Percentiles rank a stretch among this genome's conserved stretches.
These are phyloP conservation scores for Cystobasidium sp. DNA, from an alignment of 1,284 basidiomycete species.

Conservation along the genomic window DNA sequence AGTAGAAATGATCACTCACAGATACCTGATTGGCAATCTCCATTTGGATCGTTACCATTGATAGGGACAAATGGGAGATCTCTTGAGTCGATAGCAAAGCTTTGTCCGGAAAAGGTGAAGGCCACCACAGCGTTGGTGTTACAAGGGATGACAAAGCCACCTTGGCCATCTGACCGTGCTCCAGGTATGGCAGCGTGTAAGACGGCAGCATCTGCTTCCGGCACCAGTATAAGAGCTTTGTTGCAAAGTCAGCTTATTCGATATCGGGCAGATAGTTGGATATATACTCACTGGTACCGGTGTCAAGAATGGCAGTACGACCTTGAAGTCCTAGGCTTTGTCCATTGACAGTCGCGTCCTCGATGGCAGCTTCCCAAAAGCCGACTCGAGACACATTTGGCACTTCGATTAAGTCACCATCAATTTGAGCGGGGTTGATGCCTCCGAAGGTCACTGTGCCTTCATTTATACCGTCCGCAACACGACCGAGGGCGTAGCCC, in stretches of 20 bases:
- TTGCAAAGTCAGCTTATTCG: constrained; percentile 48
- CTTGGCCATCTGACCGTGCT: no score
- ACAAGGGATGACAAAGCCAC: no score
- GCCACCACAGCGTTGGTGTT: no score
- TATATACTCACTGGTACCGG: constrained; percentile 62
- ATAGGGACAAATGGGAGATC: constrained; percentile 75
- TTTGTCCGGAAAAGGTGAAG: constrained; percentile 68
- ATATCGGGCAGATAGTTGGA: no score
- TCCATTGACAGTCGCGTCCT: constrained; percentile 66
- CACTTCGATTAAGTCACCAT: constrained; percentile 57
- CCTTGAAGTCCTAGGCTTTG: constrained; percentile 63
- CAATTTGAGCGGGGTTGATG: constrained; percentile 73
- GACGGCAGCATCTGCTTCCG: constrained; percentile 61
- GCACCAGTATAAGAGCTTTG: constrained; percentile 59
- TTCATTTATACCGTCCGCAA: constrained; percentile 71
- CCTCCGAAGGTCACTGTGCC: constrained; percentile 76
- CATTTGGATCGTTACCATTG: constrained; percentile 65
- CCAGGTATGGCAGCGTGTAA: constrained; percentile 63
- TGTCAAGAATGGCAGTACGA: constrained; percentile 76
- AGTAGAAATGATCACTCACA: constrained; percentile 51
- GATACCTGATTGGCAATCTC: constrained; percentile 76
- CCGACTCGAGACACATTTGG: constrained; percentile 54
- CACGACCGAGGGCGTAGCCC: constrained; percentile 78
- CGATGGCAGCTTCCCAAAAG: constrained; percentile 77
- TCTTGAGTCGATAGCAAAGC: constrained; percentile 68